Conservation (phyloP, 106 monocot genomes). For the Dactylorhiza incarnata region DNA sequence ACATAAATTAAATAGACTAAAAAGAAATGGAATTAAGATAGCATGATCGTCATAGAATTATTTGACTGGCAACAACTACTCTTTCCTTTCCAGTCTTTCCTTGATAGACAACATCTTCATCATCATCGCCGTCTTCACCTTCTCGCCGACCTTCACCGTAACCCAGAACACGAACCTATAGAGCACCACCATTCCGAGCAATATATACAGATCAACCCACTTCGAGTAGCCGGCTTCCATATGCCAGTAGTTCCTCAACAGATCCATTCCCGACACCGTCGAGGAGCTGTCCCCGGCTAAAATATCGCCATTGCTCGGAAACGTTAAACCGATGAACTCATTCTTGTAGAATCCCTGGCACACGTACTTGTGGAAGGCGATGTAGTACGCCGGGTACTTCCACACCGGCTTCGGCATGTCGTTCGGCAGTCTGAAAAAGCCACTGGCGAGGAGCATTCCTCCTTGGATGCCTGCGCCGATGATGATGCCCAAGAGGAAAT, state of each 20-base stretch:
- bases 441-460: conserved; percentile 61
- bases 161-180: conserved; percentile 49
- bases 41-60: too few relatives aligned
- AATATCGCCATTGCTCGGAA: conserved; percentile 22
- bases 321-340: conserved; percentile 62
- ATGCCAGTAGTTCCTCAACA: conserved; percentile 35
- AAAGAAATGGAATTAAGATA: too few relatives aligned
- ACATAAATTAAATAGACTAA: too few relatives aligned
- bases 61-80: too few relatives aligned
- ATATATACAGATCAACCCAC: conserved; percentile 57
- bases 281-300: neutral
- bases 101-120: too few relatives aligned
- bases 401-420: conserved; percentile 62
- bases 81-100: too few relatives aligned
- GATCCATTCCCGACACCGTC: conserved; percentile 18
- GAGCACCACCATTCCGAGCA: conserved; percentile 55
- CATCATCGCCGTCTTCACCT: conserved; percentile 10
- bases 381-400: conserved; percentile 67
- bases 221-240: conserved; percentile 55
- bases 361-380: conserved; percentile 66
- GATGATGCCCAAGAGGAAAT: conserved; percentile 80
- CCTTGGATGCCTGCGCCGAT: conserved; percentile 74
- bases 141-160: conserved; percentile 27
- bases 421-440: conserved; percentile 57
- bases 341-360: conserved; percentile 74